Evolutionary conservation across 176 grass and related monocot genomes (phyloP), one percentile per base, ranked within the genome.

Genomic region (Lolium rigidum): DNA sequence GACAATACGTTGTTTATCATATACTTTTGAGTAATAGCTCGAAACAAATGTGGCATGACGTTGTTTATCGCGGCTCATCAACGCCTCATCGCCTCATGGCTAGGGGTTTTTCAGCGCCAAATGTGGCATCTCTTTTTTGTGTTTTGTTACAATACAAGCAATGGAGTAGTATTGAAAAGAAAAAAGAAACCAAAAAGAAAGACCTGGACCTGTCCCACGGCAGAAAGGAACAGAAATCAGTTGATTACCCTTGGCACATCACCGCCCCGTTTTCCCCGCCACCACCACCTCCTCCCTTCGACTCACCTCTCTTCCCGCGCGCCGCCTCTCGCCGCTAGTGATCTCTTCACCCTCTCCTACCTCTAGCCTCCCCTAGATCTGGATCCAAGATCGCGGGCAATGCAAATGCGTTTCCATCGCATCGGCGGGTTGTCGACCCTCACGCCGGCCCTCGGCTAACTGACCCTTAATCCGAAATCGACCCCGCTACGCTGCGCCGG

Each of bases 271-370:
- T 55, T 35, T 64, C 9, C 46, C 46, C 62, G 62, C 46, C 43
- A 49, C 54, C 15, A 14, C 76, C 28, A 6, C 61, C 44, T 21
- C 43, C 37, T 28, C 7, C 17, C 54, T 28, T 65, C 24, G n/a
- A 9, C 57, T 61, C 47, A 26, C 54, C 37, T 63, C 10, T 47
- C 21, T 7, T 28, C 24, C 47, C 64, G 31, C 31, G 31, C 31
- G 64, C 46, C 48, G 49, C 46, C 79, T 25, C 61, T 67, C 79
- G 61, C 7, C 79, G 44, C 47, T 12, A 49, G 63, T 18, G 62
- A 69, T 44, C 46, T 43, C 47, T 31, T 6, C 60, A 28, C 61
- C 61, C 2, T 80, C 63, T 52, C 47, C 8, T 67, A 10, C 31
- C 10, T 11, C 11, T 5, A 15, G 10, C 18, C 83, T 52, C 18